Conservation (phyloP, 768 basidiomycete genomes). For the Lactifluus rugatus region DNA sequence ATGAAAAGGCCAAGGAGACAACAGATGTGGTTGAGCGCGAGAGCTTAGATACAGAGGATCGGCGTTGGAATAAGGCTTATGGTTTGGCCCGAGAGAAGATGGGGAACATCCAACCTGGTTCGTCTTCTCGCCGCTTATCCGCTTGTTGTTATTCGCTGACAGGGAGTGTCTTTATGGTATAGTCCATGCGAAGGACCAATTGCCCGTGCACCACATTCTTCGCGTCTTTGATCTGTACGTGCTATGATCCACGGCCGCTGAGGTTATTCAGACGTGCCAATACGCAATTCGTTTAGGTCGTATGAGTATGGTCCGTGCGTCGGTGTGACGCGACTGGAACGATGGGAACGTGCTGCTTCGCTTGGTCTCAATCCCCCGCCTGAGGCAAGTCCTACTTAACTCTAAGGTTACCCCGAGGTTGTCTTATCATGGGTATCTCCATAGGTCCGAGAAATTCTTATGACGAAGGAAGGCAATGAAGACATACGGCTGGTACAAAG, state of each 20-base stretch:
- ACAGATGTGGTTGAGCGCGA: slow-evolving; percentile 1
- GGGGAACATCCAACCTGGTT: slow-evolving; percentile 19
- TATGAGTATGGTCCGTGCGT: slow-evolving; percentile 76
- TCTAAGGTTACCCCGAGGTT: too few species aligned
- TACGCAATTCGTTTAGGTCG: slow-evolving; percentile 34
- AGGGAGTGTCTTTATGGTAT: neutral
- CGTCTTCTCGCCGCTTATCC: neutral
- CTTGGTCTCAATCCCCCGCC: slow-evolving; percentile 72
- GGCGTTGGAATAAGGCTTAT: slow-evolving; percentile 18
- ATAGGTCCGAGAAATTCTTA: slow-evolving; percentile 14
- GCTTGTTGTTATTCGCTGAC: neutral
- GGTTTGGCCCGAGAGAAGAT: slow-evolving; percentile 18
- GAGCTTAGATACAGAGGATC: slow-evolving; percentile 6
- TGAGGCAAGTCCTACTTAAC: slow-evolving; percentile 43
- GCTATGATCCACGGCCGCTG: neutral
- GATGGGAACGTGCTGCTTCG: slow-evolving; percentile 78
- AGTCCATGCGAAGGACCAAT: slow-evolving; percentile 62
- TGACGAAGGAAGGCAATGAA: slow-evolving; percentile 16
- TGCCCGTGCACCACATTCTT: slow-evolving; percentile 59
- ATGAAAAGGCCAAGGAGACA: neutral
- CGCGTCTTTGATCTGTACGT: slow-evolving; percentile 70
- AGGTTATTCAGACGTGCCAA: slow-evolving; percentile 2
- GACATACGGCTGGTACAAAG: slow-evolving; percentile 5
- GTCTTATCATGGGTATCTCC: neutral
- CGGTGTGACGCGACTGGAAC: slow-evolving; percentile 69